Evolutionary conservation across 1,284 basidiomycete species (phyloP).

Genomic region (Sporisorium scitamineum): DNA sequence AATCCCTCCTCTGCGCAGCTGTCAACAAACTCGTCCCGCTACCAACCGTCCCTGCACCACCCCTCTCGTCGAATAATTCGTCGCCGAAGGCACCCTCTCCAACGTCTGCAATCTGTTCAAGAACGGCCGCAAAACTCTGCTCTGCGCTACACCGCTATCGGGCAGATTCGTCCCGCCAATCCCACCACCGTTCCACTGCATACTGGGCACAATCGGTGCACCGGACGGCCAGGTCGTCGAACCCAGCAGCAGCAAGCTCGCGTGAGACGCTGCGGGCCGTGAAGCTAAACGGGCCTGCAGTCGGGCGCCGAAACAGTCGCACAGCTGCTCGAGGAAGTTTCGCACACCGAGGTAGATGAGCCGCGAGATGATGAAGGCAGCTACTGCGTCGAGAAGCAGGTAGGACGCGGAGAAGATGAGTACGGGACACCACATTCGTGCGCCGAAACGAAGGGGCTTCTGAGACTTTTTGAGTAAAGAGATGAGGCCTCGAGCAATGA

Average conservation of each 20-base stretch:
- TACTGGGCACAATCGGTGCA: conserved; percentile 28
- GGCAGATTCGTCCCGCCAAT: conserved; percentile 38
- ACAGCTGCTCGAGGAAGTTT: conserved; percentile 19
- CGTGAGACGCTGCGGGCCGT: conserved; percentile 5
- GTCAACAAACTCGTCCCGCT: neutral
- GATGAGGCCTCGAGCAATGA: neutral
- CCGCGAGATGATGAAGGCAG: conserved; percentile 35
- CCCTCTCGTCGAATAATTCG: neutral
- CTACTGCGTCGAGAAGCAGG: conserved; percentile 40
- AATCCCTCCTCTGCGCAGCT: conserved; percentile 37
- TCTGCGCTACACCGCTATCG: conserved; percentile 8
- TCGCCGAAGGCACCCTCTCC: neutral
- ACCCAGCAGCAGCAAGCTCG: conserved; percentile 18
- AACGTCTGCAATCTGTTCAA: conserved; percentile 1
- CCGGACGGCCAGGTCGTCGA: conserved; percentile 35
- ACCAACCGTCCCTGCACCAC: neutral
- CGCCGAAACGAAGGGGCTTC: neutral
- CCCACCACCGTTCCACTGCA: conserved; percentile 43
- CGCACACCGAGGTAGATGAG: conserved; percentile 37
- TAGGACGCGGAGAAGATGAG: conserved; percentile 40
- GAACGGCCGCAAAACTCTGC: conserved; percentile 11
- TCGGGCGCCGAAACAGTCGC: conserved; percentile 24
- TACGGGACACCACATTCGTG: conserved; percentile 40
- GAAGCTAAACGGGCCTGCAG: conserved; percentile 26
- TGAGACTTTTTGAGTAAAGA: neutral